phyloP scores from a whole-genome alignment of 768 basidiomycete species.

The Agrocybe chaxingu region DNA sequence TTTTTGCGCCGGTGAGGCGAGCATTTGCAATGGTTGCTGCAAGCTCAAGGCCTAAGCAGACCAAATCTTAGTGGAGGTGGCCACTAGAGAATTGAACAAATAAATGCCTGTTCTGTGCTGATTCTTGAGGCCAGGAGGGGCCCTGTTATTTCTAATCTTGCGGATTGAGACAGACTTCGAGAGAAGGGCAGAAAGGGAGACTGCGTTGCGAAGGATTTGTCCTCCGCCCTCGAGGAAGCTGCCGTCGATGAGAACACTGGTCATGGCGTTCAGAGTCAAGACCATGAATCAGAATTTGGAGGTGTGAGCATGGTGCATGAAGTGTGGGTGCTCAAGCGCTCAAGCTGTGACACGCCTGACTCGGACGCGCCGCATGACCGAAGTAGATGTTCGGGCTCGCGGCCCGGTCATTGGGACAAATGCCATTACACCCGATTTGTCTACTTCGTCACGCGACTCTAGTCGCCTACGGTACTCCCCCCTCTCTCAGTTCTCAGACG shows the following conservation, averaged over 20 bases:
- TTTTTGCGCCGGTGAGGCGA: conserved; percentile 47
- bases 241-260: conserved; percentile 37
- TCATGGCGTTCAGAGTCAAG: conserved; percentile 20
- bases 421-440: no score
- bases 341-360: no score
- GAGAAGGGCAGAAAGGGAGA: conserved; percentile 64
- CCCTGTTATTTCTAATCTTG: conserved; percentile 58
- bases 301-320: no score
- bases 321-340: no score
- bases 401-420: no score
- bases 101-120: conserved; percentile 65
- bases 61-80: background rate
- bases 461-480: no score
- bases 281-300: background rate
- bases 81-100: background rate
- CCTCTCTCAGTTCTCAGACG: no score
- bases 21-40: conserved; percentile 60
- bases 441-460: no score
- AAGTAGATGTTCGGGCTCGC: no score
- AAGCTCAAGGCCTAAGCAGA: conserved; percentile 54
- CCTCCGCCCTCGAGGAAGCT: conserved; percentile 62
- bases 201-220: conserved; percentile 68
- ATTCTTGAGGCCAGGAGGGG: conserved; percentile 62
- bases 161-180: conserved; percentile 55
- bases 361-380: no score